A percentile compares a stretch with the other conserved stretches of the same genome.
Conservation (phyloP, 306 rosid species). For the Mucuna pruriens region DNA sequence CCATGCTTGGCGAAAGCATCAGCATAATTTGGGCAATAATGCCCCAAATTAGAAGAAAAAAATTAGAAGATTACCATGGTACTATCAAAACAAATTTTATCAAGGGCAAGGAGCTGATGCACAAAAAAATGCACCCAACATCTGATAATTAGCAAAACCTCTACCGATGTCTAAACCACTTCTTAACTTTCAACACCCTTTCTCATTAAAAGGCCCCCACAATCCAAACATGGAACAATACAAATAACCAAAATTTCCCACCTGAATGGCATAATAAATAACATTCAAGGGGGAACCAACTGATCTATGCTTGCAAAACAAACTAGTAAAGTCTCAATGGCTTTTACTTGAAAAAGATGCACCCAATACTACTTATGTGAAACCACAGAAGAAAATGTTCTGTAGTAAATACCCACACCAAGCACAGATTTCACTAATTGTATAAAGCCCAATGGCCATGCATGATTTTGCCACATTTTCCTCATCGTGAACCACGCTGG, state of each 20-base stretch:
- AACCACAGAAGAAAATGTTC: slow-evolving; percentile 50
- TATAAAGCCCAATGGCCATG: slow-evolving; percentile 27
- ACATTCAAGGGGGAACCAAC: slow-evolving; percentile 65
- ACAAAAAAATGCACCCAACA: not conserved
- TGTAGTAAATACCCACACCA: slow-evolving; percentile 40
- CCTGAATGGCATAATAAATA: slow-evolving; percentile 69
- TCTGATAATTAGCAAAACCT: slow-evolving; percentile 21
- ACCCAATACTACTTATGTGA: slow-evolving; percentile 46
- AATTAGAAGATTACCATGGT: not conserved
- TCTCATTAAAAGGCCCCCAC: slow-evolving; percentile 44
- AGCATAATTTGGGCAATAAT: too few species aligned
- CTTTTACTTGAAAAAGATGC: slow-evolving; percentile 50
- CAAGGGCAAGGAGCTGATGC: not conserved
- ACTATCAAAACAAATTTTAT: not conserved
- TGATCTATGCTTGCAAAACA: slow-evolving; percentile 48
- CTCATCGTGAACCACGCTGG: slow-evolving; percentile 75
- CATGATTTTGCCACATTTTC: slow-evolving; percentile 27
- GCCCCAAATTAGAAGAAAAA: not conserved
- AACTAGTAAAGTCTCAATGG: slow-evolving; percentile 46
- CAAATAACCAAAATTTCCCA: slow-evolving; percentile 66
- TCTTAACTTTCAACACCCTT: slow-evolving; percentile 14
- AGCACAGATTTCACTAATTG: slow-evolving; percentile 43
- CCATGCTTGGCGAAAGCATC: too few species aligned
- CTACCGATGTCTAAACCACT: slow-evolving; percentile 31
- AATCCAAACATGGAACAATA: slow-evolving; percentile 47